Evolutionary conservation across 2,329 filamentous ascomycete species (phyloP).

Genomic region (Emergomyces orientalis): DNA sequence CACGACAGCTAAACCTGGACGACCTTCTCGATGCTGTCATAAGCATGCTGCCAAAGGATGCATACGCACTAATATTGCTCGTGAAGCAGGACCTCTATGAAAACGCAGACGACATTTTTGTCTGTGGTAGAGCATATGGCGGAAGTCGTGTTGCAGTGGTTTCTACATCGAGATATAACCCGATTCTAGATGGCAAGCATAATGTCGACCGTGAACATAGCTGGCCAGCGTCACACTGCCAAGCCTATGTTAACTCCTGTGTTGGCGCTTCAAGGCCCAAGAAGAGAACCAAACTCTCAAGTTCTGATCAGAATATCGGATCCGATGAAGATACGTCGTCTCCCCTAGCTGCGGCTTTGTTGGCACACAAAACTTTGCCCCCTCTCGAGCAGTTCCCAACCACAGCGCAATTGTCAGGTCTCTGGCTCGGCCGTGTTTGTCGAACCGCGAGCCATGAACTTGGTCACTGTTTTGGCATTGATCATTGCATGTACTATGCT

Average conservation of each 20-base stretch:
- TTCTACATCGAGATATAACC: slow-evolving; percentile 53
- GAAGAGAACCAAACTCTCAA: not conserved
- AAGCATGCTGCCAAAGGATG: slow-evolving; percentile 46
- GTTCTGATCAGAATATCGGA: not conserved
- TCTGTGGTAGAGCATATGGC: slow-evolving; percentile 58
- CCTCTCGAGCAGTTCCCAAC: slow-evolving; percentile 9
- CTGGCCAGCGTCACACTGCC: slow-evolving; percentile 58
- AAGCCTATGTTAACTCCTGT: slow-evolving; percentile 38
- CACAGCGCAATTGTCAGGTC: slow-evolving; percentile 24
- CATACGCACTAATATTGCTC: slow-evolving; percentile 50
- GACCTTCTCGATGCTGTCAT: slow-evolving; percentile 53
- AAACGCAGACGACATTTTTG: slow-evolving; percentile 56
- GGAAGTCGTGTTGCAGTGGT: slow-evolving; percentile 54
- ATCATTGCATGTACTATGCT: slow-evolving; percentile 47
- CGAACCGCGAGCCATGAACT: slow-evolving; percentile 56
- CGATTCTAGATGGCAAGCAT: slow-evolving; percentile 36
- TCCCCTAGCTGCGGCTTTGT: slow-evolving; percentile 15
- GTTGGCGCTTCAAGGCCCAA: slow-evolving; percentile 16
- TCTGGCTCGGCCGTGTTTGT: slow-evolving; percentile 52
- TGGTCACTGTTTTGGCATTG: slow-evolving; percentile 58
- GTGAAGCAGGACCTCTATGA: slow-evolving; percentile 57
- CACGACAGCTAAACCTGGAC: slow-evolving; percentile 44
- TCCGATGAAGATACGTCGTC: not conserved
- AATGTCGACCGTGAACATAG: slow-evolving; percentile 44
- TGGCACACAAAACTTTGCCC: slow-evolving; percentile 12